Conservation (phyloP, 345 rosid species). For the Luvunga scandens region DNA sequence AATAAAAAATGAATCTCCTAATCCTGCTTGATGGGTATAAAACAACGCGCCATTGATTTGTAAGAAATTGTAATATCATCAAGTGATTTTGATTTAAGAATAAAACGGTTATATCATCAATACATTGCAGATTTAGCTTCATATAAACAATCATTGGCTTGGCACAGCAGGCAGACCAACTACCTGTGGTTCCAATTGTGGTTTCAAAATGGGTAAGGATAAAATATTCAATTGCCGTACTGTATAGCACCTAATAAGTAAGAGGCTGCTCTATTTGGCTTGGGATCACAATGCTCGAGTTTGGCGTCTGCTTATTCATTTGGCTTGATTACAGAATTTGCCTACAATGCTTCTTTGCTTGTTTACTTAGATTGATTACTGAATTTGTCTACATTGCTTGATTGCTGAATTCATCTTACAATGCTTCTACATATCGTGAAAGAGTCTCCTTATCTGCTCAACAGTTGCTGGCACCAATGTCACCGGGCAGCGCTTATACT, state of each 20-base stretch:
- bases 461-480: constrained; percentile 74
- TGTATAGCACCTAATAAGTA: background rate
- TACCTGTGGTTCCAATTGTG: background rate
- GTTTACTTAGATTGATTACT: background rate
- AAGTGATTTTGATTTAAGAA: background rate
- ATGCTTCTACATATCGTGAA: constrained; percentile 66
- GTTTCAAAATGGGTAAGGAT: background rate
- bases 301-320: background rate
- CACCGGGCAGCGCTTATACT: constrained; percentile 92
- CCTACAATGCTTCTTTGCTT: background rate
- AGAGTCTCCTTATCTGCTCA: constrained; percentile 90
- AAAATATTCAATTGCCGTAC: background rate
- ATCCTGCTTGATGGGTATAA: background rate
- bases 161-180: background rate
- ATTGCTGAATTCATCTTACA: background rate
- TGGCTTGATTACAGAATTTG: background rate
- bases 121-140: background rate
- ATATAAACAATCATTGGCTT: background rate
- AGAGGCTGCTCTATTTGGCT: background rate
- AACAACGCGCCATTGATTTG: too few relatives aligned
- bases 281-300: background rate
- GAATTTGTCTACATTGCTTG: background rate
- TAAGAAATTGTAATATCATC: background rate
- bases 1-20: background rate
- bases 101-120: too few relatives aligned